phyloP scores from a whole-genome alignment of 805 yeast species.

The Alloascoidea africana region DNA sequence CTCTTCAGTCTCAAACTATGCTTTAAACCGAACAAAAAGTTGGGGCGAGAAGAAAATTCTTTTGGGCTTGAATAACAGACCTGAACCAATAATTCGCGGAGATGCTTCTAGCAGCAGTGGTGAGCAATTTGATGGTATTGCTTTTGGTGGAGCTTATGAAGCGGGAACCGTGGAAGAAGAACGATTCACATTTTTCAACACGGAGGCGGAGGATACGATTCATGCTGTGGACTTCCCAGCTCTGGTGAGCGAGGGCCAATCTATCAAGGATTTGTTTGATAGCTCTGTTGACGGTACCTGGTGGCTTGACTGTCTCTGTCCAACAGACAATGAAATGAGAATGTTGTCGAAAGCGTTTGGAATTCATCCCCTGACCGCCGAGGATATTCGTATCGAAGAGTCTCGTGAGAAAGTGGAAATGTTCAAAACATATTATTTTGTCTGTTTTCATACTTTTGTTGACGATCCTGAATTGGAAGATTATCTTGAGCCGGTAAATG shows the following conservation, averaged over 20 bases:
- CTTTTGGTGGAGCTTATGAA: constrained; percentile 17
- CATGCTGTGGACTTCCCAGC: constrained; percentile 84
- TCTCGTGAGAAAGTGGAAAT: constrained; percentile 94
- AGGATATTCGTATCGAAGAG: constrained; percentile 93
- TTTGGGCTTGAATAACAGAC: constrained; percentile 2
- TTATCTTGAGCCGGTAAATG: constrained; percentile 48
- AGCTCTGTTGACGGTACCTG: constrained; percentile 68
- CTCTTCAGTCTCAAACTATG: constrained; percentile 2
- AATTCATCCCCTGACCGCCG: constrained; percentile 94
- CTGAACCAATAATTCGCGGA: background rate
- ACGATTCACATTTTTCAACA: constrained; percentile 69
- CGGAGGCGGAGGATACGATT: constrained; percentile 72
- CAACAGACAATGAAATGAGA: constrained; percentile 91
- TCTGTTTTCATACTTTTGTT: constrained; percentile 94
- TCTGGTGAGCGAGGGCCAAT: constrained; percentile 46
- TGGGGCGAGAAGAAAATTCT: background rate
- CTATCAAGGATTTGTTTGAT: constrained; percentile 55
- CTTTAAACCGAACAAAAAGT: background rate
- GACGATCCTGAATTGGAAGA: constrained; percentile 72
- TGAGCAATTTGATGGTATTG: constrained; percentile 20
- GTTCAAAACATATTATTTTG: constrained; percentile 81
- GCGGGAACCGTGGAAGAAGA: constrained; percentile 34
- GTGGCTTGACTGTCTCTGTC: constrained; percentile 94
- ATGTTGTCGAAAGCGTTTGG: constrained; percentile 87
- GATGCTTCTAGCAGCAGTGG: background rate